Base-by-base conservation (phyloP, 208 protist species). In the Balamuthia mandrillaris region DNA sequence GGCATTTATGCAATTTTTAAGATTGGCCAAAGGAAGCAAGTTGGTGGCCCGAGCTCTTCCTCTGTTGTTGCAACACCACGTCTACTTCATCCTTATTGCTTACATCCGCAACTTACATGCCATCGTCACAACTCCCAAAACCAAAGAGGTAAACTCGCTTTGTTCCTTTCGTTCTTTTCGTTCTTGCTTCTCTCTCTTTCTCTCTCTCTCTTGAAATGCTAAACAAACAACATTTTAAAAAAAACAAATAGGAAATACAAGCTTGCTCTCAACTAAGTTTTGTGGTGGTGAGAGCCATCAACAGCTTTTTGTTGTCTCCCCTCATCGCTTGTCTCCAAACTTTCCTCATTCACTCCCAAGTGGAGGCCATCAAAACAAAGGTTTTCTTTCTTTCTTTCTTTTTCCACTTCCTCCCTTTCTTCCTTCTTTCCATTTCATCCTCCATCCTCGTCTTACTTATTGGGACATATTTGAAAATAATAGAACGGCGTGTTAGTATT, bases 281-380 rank as follows among this genome's bases (percentile, higher is more conserved):
- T 31, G 68, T 44, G 29, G 29, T 78, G 16, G 6, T 44, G 44
- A 35, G 54, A 33, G 24, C 47, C 4, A 78, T 78, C 9, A 35
- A n/a, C 12, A 33, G 68, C 3, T 33, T 78, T 21, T 29, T 39
- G 24, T 33, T 78, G 41, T 21, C 68, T n/a, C 39, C 68, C 7
- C 39, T 78, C 68, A 78, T 29, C n/a, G 39, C 39, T 35, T 78
- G 68, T 44, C 39, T 78, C 6, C 68, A 56, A 24, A 78, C 39
- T 35, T 56, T 78, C 47, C 27, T 78, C 3, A 4, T 44, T 3
- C 54, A 58, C 42, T 21, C 68, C 4, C 68, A 78, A 24, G 39
- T 78, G 14, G 68, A 78, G 29, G 68, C 68, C 42, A 42, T 78
- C 24, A 78, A 78, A 33, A 56, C 68, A 16, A 78, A 78, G 54